Conservation (phyloP, 805 yeast genomes). For the Pichia rugopelliculosa region DNA sequence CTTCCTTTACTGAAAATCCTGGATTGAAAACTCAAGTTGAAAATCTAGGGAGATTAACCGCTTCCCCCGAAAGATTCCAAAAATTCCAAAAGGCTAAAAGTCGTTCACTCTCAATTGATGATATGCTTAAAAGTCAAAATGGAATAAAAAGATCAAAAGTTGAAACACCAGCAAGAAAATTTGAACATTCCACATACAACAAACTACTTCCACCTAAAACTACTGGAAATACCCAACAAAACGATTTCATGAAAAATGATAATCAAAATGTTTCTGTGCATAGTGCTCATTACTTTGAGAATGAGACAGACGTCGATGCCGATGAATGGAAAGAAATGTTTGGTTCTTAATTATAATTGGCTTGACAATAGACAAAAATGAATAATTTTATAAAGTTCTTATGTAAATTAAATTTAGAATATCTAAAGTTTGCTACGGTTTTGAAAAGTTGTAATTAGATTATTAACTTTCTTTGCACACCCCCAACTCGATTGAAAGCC, state of each 20-base stretch:
- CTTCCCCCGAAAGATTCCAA: conserved; percentile 7
- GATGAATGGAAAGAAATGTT: neutral
- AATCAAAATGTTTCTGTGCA: neutral
- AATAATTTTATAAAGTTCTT: neutral
- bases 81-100: neutral
- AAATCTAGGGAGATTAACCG: conserved; percentile 1
- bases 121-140: neutral
- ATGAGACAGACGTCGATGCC: neutral
- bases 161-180: neutral
- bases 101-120: neutral
- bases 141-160: neutral
- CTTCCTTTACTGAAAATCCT: neutral
- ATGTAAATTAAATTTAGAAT: neutral
- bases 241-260: neutral
- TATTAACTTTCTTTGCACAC: conserved; percentile 43
- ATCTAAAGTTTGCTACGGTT: neutral
- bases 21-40: conserved; percentile 5
- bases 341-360: neutral
- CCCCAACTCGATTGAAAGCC: conserved; percentile 51
- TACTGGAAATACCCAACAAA: neutral
- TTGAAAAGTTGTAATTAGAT: neutral
- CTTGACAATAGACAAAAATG: neutral
- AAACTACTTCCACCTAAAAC: neutral
- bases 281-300: neutral
- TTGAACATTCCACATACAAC: neutral